Evolutionary conservation across 2,329 filamentous ascomycete genomes (phyloP).

Genomic region (Cladophialophora immunda): DNA sequence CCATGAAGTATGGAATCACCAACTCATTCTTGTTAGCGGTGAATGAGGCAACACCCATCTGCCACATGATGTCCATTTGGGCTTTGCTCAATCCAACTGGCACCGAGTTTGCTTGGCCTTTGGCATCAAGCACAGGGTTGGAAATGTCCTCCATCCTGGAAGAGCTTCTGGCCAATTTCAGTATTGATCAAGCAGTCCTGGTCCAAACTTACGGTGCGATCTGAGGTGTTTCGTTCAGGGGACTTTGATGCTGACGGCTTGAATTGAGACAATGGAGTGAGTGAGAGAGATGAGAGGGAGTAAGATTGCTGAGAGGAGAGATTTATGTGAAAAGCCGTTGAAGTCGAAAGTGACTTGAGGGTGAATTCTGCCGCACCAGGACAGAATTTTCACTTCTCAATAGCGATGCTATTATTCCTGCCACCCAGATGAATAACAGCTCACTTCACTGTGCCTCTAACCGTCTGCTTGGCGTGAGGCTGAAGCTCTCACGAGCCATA

Average conservation of each 20-base stretch:
- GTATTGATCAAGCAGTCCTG: constrained; percentile 1
- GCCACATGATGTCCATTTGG: constrained; percentile 43
- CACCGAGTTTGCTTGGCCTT: not conserved
- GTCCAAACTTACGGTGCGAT: not conserved
- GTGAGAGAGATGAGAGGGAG: not conserved
- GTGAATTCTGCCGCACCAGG: constrained; percentile 9
- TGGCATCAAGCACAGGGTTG: not conserved
- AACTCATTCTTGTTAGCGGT: constrained; percentile 46
- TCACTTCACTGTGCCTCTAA: not conserved
- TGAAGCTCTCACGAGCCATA: not conserved
- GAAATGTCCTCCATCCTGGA: constrained; percentile 17
- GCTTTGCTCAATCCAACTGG: constrained; percentile 8
- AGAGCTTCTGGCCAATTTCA: constrained; percentile 11
- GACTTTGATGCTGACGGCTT: not conserved
- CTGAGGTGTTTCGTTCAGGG: not conserved
- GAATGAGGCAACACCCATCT: constrained; percentile 45
- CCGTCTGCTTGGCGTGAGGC: constrained; percentile 4
- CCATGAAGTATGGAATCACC: constrained; percentile 45
- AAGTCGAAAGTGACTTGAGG: not conserved
- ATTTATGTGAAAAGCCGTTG: not conserved
- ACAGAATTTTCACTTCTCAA: constrained; percentile 5
- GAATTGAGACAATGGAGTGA: not conserved
- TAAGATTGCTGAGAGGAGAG: not conserved
- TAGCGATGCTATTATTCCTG: not conserved
- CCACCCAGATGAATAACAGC: not conserved